A percentile compares a stretch with the other conserved stretches of the same genome.
phyloP scores from a whole-genome alignment of 2,329 filamentous ascomycete species.

The Exutisphaerella laricina region DNA sequence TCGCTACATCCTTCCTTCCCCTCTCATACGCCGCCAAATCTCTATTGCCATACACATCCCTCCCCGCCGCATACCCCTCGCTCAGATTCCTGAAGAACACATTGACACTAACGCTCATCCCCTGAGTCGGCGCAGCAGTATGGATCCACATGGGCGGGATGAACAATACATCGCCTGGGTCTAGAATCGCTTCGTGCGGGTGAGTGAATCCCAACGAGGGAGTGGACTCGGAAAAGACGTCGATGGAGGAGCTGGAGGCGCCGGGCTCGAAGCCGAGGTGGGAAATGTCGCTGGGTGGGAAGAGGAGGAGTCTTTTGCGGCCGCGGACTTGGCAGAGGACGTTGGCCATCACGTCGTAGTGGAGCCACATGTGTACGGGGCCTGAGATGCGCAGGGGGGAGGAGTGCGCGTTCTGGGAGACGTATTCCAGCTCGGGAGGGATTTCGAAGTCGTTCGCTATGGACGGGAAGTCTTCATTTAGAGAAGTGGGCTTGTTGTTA shows the following conservation, averaged over 20 bases:
- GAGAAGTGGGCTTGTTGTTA: conserved; percentile 61
- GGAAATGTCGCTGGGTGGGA: conserved; percentile 69
- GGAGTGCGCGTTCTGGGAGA: conserved; percentile 63
- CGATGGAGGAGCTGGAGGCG: conserved; percentile 70
- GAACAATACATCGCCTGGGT: conserved; percentile 71
- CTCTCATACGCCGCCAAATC: conserved; percentile 82
- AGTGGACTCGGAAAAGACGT: conserved; percentile 53
- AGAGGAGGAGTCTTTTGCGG: conserved; percentile 67
- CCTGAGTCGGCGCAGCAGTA: conserved; percentile 55
- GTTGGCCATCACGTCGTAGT: conserved; percentile 89
- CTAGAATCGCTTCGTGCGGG: conserved; percentile 61
- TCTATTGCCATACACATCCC: conserved; percentile 83
- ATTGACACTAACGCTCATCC: conserved; percentile 73
- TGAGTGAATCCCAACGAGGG: conserved; percentile 43
- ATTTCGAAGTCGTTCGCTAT: conserved; percentile 66
- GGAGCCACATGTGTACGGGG: conserved; percentile 79
- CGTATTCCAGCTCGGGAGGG: conserved; percentile 55
- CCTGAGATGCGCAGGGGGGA: conserved; percentile 76
- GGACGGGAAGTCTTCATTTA: conserved; percentile 64
- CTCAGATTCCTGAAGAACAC: conserved; percentile 68
- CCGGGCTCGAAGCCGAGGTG: conserved; percentile 67
- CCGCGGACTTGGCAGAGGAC: conserved; percentile 75
- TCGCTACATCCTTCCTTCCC: conserved; percentile 64
- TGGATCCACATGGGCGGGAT: conserved; percentile 82
- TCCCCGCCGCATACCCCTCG: conserved; percentile 62